These are phyloP conservation scores for Posidonia australis DNA, from an alignment of 106 monocot species.

Conservation along the genomic window DNA sequence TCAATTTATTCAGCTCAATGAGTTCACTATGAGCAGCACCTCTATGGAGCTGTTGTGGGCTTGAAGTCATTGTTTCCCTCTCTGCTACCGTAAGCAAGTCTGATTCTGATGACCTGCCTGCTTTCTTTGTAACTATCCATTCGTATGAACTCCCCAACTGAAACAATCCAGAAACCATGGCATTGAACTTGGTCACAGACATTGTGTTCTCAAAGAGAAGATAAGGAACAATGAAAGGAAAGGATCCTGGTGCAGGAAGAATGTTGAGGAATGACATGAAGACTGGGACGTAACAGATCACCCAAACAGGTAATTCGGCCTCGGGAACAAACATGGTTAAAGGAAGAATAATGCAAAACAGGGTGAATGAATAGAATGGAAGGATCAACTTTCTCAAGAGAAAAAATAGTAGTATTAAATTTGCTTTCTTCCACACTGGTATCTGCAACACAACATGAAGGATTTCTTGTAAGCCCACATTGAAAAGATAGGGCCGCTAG, in stretches of 20 bases:
- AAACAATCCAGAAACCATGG: constrained; percentile 85
- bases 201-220: constrained; percentile 92
- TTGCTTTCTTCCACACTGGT: constrained; percentile 76
- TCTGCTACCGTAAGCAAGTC: constrained; percentile 37
- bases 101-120: constrained; percentile 54
- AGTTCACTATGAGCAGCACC: not conserved
- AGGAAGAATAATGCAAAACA: constrained; percentile 76
- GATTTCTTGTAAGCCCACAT: too few species aligned
- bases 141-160: constrained; percentile 74
- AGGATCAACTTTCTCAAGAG: constrained; percentile 61
- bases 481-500: too few species aligned
- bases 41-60: not conserved
- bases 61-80: constrained; percentile 20
- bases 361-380: constrained; percentile 79
- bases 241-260: constrained; percentile 62
- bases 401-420: constrained; percentile 79
- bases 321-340: constrained; percentile 82
- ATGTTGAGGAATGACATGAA: constrained; percentile 71
- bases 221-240: constrained; percentile 80
- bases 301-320: constrained; percentile 62
- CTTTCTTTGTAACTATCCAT: constrained; percentile 87
- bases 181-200: constrained; percentile 94
- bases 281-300: constrained; percentile 69
- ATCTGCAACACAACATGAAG: constrained; percentile 31
- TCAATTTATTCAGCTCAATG: not conserved